Evolutionary conservation across 139 green algal genomes (phyloP).

Genomic region (Edaphochlamys debaryana): DNA sequence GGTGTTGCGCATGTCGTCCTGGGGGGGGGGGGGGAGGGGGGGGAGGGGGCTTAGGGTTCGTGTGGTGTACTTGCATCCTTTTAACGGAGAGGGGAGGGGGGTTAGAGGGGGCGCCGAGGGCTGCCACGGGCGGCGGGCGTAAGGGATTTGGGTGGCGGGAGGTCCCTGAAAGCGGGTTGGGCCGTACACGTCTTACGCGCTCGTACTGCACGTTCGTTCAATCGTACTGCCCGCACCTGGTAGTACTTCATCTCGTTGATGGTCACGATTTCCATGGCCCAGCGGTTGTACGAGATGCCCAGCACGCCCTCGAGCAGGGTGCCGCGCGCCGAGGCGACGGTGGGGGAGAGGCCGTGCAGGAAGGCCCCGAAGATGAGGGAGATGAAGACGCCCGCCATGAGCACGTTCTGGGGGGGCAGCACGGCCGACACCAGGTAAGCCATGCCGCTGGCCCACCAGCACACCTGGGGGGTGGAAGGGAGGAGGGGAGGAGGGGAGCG

Average conservation of each 20-base stretch:
- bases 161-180: no score
- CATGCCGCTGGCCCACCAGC: constrained; percentile 55
- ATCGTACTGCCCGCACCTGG: no score
- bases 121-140: no score
- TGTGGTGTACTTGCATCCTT: no score
- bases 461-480: constrained; percentile 20
- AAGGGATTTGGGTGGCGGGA: no score
- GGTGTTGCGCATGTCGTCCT: constrained; percentile 53
- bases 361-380: constrained; percentile 60
- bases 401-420: constrained; percentile 47
- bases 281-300: constrained; percentile 52
- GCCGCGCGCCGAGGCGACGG: constrained; percentile 32
- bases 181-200: no score
- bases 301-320: constrained; percentile 49
- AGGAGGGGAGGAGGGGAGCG: neutral
- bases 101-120: no score
- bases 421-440: constrained; percentile 52
- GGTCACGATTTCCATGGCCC: constrained; percentile 51
- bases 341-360: constrained; percentile 49
- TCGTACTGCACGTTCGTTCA: no score
- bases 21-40: neutral
- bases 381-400: constrained; percentile 58
- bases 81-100: no score
- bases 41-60: no score
- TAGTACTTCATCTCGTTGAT: constrained; percentile 47